A percentile compares a stretch with the other conserved stretches of the same genome.
phyloP scores from a whole-genome alignment of 768 basidiomycete species.

The Auriscalpium microsporum region DNA sequence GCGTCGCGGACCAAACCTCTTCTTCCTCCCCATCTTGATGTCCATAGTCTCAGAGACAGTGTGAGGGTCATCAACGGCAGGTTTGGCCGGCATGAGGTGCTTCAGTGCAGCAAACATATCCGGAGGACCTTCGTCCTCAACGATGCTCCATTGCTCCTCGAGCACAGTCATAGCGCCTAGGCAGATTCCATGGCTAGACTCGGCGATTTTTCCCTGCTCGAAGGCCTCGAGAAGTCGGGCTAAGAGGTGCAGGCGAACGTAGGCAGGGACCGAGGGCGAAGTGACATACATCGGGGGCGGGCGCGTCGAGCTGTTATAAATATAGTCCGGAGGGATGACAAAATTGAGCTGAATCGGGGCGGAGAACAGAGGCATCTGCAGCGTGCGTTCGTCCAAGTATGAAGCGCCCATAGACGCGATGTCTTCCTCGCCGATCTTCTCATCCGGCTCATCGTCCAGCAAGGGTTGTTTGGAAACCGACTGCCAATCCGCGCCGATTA shows the following conservation, averaged over 20 bases:
- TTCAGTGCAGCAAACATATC: conserved; percentile 60
- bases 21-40: conserved; percentile 9
- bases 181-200: conserved; percentile 62
- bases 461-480: conserved; percentile 8
- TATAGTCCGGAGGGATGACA: conserved; percentile 40
- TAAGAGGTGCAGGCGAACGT: conserved; percentile 78
- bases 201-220: conserved; percentile 45
- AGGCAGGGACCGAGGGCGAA: conserved; percentile 61
- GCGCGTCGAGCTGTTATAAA: conserved; percentile 36
- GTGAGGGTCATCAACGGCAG: conserved; percentile 3
- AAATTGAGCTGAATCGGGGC: conserved; percentile 62
- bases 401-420: conserved; percentile 38
- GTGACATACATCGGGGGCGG: conserved; percentile 70
- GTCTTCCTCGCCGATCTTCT: conserved; percentile 28
- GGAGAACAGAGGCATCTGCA: conserved; percentile 53
- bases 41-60: neutral
- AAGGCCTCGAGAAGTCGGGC: conserved; percentile 52
- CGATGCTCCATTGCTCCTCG: conserved; percentile 58
- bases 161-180: conserved; percentile 63
- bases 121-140: conserved; percentile 68
- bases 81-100: conserved; percentile 39
- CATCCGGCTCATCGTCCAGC: conserved; percentile 19
- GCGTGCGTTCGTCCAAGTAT: conserved; percentile 31
- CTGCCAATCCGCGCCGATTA: conserved; percentile 38
- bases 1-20: conserved; percentile 17